Evolutionary conservation across 139 green algal species (phyloP), one percentile per base, ranked within the genome.

Genomic region (Coelastrella sp.): DNA sequence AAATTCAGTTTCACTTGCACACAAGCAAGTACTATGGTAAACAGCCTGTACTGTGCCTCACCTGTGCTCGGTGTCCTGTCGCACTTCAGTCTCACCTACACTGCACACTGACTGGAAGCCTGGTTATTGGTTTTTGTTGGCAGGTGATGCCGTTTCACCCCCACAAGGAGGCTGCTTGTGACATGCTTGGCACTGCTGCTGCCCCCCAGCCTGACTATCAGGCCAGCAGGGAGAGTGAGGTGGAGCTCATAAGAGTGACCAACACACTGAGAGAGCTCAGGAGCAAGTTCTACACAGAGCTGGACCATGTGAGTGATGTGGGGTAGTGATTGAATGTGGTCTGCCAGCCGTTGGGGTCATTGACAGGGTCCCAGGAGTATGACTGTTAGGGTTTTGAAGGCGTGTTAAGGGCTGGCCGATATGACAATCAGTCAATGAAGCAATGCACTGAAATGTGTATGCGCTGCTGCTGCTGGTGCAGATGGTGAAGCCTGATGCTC

Each of bases 91-190:
- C 25, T 22, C 72, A 49, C 72, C 72, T 22, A 6, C 72, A 78
- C 72, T 49, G 25, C 20, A 5, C 8, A 22, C 20, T 27, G 20
- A 8, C 75, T 15, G 10, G 65, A 15, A 73, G 65, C 14, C 65
- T 73, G 65, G 65, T 22, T 3, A 49, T 49, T 49, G 35, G 35
- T 49, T 59, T 9, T 20, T 81, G 24, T 58, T 59, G 15, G 7
- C 78, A 96, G 91, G 95, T 97, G 73, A 84, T 90, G 85, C 73
- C 85, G 10, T 90, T 90, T 59, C 85, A 90, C 12, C 85, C 85
- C 0, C 85, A 90, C 57, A 90, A 90, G 85, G 85, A 90, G 85
- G 74, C 85, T 60, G 85, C 73, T 12, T 60, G 72, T 63, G n/a
- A 84, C 57, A 78, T 81, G 35, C 25, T 88, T 66, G 84, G 84